These are phyloP conservation scores for Colletotrichum lentis DNA, from an alignment of 2,329 filamentous ascomycete genomes.

Conservation along the genomic window DNA sequence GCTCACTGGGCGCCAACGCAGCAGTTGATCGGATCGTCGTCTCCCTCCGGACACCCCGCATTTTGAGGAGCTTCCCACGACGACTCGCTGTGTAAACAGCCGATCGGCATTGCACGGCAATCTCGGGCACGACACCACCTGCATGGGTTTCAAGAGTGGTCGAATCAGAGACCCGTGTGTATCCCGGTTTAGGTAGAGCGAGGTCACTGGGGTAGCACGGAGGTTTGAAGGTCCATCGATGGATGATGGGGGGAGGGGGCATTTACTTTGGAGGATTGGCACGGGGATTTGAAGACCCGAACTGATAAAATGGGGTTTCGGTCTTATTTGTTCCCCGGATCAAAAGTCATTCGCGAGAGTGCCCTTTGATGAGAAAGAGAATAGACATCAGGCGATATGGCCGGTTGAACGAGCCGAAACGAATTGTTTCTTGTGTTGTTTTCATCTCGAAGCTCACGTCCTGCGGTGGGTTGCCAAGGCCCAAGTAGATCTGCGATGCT, in stretches of 20 bases:
- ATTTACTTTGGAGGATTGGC: neutral
- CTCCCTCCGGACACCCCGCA: slow-evolving; percentile 11
- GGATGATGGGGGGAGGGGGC: neutral
- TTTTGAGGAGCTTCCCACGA: slow-evolving; percentile 28
- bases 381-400: neutral
- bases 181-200: neutral
- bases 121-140: slow-evolving; percentile 10
- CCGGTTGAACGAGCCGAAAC: neutral
- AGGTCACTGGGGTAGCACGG: slow-evolving; percentile 7
- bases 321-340: slow-evolving; percentile 9
- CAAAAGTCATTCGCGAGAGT: neutral
- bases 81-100: neutral
- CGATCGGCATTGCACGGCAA: slow-evolving; percentile 6
- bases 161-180: slow-evolving; percentile 15
- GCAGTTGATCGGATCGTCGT: neutral
- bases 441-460: neutral
- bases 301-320: neutral
- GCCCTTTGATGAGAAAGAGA: neutral
- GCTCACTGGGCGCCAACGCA: slow-evolving; percentile 5
- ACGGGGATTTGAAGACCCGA: slow-evolving; percentile 21
- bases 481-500: neutral
- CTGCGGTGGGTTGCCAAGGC: neutral
- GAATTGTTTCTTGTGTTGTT: neutral
- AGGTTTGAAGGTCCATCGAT: slow-evolving; percentile 5
- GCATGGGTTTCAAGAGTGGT: neutral